These are phyloP conservation scores for Actinomortierella ambigua DNA, from an alignment of 371 early-diverging fungal genomes.

Conservation along the genomic window DNA sequence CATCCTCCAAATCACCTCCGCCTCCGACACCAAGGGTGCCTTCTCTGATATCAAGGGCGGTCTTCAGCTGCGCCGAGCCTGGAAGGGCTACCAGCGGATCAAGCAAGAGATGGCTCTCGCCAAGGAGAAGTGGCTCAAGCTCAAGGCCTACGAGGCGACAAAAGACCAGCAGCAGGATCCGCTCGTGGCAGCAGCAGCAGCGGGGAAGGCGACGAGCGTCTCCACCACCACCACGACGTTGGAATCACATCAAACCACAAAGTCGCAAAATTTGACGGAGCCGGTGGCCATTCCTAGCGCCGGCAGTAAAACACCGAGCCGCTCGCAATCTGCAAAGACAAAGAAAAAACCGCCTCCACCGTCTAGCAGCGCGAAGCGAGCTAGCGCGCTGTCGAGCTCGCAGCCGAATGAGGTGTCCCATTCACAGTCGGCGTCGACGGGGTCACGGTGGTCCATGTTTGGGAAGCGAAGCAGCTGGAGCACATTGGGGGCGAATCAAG, in stretches of 20 bases:
- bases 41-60: constrained; percentile 49
- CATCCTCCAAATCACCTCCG: constrained; percentile 41
- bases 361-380: constrained; percentile 2
- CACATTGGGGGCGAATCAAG: not conserved
- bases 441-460: constrained; percentile 39
- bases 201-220: no score
- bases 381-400: constrained; percentile 15
- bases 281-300: no score
- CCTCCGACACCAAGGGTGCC: constrained; percentile 46
- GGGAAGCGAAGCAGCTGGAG: constrained; percentile 22
- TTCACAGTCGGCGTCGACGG: no score
- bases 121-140: constrained; percentile 32
- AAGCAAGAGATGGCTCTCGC: constrained; percentile 43
- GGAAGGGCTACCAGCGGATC: constrained; percentile 48
- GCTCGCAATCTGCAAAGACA: not conserved
- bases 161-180: not conserved
- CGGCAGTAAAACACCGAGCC: no score
- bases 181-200: no score
- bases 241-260: no score
- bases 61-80: constrained; percentile 45
- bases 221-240: no score
- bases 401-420: constrained; percentile 31
- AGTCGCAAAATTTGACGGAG: no score
- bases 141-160: constrained; percentile 6
- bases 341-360: constrained; percentile 7